Percentiles rank a stretch among this genome's conserved stretches.
Conservation (phyloP, 1,284 basidiomycete genomes). For the Ustilago loliicola region DNA sequence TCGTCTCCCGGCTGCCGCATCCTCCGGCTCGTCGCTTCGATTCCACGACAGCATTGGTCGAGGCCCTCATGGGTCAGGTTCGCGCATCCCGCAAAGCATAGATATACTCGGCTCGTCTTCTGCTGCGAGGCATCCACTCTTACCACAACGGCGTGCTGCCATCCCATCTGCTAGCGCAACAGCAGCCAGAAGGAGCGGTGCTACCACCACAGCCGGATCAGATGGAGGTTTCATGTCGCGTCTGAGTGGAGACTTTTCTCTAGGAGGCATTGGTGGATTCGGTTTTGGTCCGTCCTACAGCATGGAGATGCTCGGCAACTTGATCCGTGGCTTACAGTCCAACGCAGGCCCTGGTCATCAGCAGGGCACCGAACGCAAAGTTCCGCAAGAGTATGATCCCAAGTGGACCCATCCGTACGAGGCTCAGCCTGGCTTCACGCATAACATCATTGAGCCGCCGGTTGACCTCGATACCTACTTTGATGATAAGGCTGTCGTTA, state of each 20-base stretch:
- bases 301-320: slow-evolving; percentile 33
- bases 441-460: slow-evolving; percentile 62
- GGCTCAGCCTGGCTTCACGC: slow-evolving; percentile 40
- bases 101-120: slow-evolving; percentile 25
- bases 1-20: slow-evolving; percentile 1
- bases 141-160: slow-evolving; percentile 32
- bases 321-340: slow-evolving; percentile 23
- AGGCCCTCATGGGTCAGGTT: slow-evolving; percentile 32
- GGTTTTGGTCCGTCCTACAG: slow-evolving; percentile 26
- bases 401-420: slow-evolving; percentile 57
- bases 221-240: slow-evolving; percentile 18
- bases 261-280: slow-evolving; percentile 22
- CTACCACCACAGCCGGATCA: background rate
- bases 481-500: slow-evolving; percentile 57
- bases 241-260: slow-evolving; percentile 17
- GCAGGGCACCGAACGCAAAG: slow-evolving; percentile 28
- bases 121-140: slow-evolving; percentile 22
- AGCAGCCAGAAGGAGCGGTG: slow-evolving; percentile 21
- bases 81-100: slow-evolving; percentile 28
- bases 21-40: slow-evolving; percentile 16
- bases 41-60: slow-evolving; percentile 44
- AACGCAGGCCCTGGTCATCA: slow-evolving; percentile 10
- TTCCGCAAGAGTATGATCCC: slow-evolving; percentile 47
- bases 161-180: slow-evolving; percentile 26
- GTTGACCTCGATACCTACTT: slow-evolving; percentile 63